Evolutionary conservation across 306 rosid species (phyloP), one percentile per base, ranked within the genome.

Genomic region (Trichosanthes cucumerina): DNA sequence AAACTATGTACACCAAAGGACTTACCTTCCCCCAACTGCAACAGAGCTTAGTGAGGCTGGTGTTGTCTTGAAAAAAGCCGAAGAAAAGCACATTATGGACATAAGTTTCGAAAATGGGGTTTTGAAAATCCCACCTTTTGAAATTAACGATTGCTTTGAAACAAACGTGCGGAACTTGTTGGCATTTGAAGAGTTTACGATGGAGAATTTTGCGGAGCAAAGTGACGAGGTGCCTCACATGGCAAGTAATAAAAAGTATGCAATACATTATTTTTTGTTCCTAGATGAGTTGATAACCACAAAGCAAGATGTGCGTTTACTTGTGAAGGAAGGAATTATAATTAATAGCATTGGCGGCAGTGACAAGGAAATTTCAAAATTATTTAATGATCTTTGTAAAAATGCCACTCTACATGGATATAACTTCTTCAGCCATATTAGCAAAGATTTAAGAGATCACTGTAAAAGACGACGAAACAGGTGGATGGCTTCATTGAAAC

Each of bases 401-500:
- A 0, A 23, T 59, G 15, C 9, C 2, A 28, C 1, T 1, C 4
- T 26, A 7, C 15, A 8, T 3, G 36, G 6, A 0, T 2, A 0
- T 4, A 18, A 19, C 8, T 18, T 1, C 23, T 54, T 73, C 43
- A 50, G 33, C 33, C 1, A 28, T 28, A 28, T 28, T 28, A 28
- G 33, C 33, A 28, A 28, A 28, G 33, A 28, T 28, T 28, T 28
- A 28, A 28, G 2, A 28, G 33, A 28, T 28, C 33, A 28, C 33
- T 28, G 33, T 28, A 28, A 28, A 28, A 28, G 33, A 28, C 33
- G 2, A 28, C 33, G 33, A 28, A 28, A 28, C 33, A 28, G 33
- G 70, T 72, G 47, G 53, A 49, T 49, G 18, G 53, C 53, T 15
- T 12, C 53, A 49, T 15, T 49, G 18, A 49, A 15, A 14, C 53